Evolutionary conservation across 2,329 filamentous ascomycete genomes (phyloP).

Genomic region (Thermochaetoides dissita): DNA sequence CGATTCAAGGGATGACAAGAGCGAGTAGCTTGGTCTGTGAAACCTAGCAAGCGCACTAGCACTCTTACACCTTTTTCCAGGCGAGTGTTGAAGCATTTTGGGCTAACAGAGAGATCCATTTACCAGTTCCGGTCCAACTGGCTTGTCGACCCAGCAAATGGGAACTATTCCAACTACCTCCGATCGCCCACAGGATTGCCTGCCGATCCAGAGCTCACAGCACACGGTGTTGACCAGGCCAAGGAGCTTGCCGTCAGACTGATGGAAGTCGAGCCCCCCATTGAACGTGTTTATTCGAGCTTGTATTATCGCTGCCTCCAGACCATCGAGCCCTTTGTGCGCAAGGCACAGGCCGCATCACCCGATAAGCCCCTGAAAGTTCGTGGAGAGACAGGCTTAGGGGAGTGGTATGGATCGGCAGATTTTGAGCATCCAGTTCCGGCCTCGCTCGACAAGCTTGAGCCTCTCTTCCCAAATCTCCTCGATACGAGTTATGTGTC

Average conservation of each 20-base stretch:
- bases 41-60: not conserved
- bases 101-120: too few relatives aligned
- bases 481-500: conserved; percentile 44
- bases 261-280: conserved; percentile 44
- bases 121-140: conserved; percentile 76
- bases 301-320: conserved; percentile 82
- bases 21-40: not conserved
- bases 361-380: conserved; percentile 23
- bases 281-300: conserved; percentile 68
- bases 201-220: conserved; percentile 74
- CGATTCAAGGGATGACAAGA: not conserved
- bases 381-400: conserved; percentile 43
- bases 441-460: conserved; percentile 48
- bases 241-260: conserved; percentile 60
- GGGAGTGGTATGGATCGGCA: conserved; percentile 86
- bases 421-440: conserved; percentile 75
- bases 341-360: conserved; percentile 7
- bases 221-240: conserved; percentile 74
- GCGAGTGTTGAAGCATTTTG: too few relatives aligned
- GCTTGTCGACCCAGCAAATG: conserved; percentile 68
- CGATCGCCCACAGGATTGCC: conserved; percentile 76
- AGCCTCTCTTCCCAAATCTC: conserved; percentile 50
- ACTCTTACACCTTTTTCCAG: too few relatives aligned
- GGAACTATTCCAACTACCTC: conserved; percentile 59
- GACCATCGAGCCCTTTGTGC: conserved; percentile 59